Conservation (phyloP, 495 filamentous ascomycete species). For the Penicillium tannophilum region DNA sequence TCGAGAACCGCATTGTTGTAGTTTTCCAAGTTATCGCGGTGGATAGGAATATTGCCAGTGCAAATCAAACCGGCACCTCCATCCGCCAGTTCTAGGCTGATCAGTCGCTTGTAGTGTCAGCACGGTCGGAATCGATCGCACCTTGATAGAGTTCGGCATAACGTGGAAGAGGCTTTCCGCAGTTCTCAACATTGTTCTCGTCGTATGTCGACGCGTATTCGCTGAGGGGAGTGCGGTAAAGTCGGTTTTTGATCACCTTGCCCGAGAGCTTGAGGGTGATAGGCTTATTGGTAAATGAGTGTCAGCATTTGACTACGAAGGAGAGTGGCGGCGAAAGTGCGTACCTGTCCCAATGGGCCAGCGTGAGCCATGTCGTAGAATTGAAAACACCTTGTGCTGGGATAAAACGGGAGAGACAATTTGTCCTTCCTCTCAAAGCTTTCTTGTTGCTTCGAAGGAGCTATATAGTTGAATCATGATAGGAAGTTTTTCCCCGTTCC, state of each 20-base stretch:
- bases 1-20: constrained; percentile 26
- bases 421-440: background rate
- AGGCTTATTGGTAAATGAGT: constrained; percentile 2
- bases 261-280: constrained; percentile 22
- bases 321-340: background rate
- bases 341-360: background rate
- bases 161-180: constrained; percentile 18
- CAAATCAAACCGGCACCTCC: constrained; percentile 22
- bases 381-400: background rate
- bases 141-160: constrained; percentile 24
- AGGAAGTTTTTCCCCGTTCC: background rate
- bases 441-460: background rate
- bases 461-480: background rate
- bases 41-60: constrained; percentile 22
- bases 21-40: constrained; percentile 25
- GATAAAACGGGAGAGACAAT: background rate
- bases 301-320: background rate
- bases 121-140: background rate
- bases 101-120: background rate
- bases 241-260: constrained; percentile 20
- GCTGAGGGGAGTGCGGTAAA: constrained; percentile 22
- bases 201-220: constrained; percentile 22
- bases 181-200: constrained; percentile 21
- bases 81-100: background rate
- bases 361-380: background rate